Base-by-base conservation (phyloP, 2,329 filamentous ascomycete genomes). In the Clonostachys rhizophaga region DNA sequence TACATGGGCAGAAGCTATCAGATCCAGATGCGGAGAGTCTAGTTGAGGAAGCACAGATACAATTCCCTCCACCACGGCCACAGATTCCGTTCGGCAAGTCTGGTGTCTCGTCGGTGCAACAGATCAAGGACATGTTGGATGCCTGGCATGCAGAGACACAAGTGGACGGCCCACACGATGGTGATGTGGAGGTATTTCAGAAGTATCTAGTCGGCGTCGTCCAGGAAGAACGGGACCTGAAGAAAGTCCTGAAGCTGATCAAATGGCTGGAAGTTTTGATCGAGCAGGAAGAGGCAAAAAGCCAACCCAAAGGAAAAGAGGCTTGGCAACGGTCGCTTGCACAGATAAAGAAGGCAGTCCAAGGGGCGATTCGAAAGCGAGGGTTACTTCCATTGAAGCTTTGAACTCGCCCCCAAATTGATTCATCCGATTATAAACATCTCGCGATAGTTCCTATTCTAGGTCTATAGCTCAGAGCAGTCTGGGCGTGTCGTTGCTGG, bases 71-170 rank as follows among this genome's bases (percentile, higher is more conserved):
- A 1, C 61, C 62, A 2, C 79, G 76, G 8, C 56, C 65, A 17
- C 76, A 74, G 53, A 57, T 75, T 8, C 50, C 62, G 0, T 80
- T 84, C 53, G 64, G 72, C 5, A 64, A 64, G 11, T 65, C 69
- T 1, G 67, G 63, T 0, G 57, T 73, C 12, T 71, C 68, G 20
- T 68, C 65, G 1, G 54, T 71, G 6, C 56, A 61, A 1, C 87
- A 95, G 54, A 71, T 97, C 46, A 79, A 91, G 41, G 75, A 81
- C 36, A 89, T 90, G 59, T 70, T 96, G 13, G 79, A 74, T 47
- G 81, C 81, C 5, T 99, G 94, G 94, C 78, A 90, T 53, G 61
- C 69, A 4, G 83, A 86, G 50, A 95, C 92, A 50, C 70, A 65
- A 35, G 73, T 74, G 6, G 86, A 91, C 4, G 90, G 88, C 0